These are phyloP conservation scores for Luffa acutangula DNA, from an alignment of 306 rosid species.

Conservation along the genomic window DNA sequence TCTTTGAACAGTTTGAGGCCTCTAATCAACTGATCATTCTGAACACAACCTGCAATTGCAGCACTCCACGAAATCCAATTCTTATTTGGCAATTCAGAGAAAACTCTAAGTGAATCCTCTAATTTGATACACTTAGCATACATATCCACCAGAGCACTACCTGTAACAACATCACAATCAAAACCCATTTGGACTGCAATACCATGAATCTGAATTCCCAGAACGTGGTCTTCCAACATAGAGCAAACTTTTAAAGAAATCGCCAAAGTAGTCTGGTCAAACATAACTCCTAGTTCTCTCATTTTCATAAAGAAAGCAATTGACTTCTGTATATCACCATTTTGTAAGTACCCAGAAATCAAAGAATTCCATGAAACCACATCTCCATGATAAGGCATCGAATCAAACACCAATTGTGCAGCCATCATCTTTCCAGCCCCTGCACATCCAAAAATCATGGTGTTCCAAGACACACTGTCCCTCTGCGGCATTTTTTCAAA, in stretches of 20 bases:
- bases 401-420: conserved; percentile 43
- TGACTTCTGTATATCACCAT: conserved; percentile 21
- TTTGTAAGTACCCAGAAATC: conserved; percentile 55
- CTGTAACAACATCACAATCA: conserved; percentile 47
- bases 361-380: conserved; percentile 77
- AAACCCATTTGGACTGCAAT: conserved; percentile 52
- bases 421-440: conserved; percentile 35
- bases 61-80: conserved; percentile 81
- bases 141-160: conserved; percentile 71
- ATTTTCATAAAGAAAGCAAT: conserved; percentile 37
- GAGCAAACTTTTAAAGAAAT: conserved; percentile 54
- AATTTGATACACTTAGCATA: conserved; percentile 56
- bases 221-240: conserved; percentile 30
- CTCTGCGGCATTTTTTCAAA: conserved; percentile 48
- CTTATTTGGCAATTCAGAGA: conserved; percentile 42
- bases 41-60: conserved; percentile 68
- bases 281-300: conserved; percentile 24
- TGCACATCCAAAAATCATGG: conserved; percentile 57
- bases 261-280: conserved; percentile 53
- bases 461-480: conserved; percentile 70
- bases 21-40: conserved; percentile 41
- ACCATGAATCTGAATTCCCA: conserved; percentile 64
- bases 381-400: conserved; percentile 51
- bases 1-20: conserved; percentile 51
- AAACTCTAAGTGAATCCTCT: conserved; percentile 39